Base-by-base conservation (phyloP, 805 yeast genomes). In the Brettanomyces custersianus region DNA sequence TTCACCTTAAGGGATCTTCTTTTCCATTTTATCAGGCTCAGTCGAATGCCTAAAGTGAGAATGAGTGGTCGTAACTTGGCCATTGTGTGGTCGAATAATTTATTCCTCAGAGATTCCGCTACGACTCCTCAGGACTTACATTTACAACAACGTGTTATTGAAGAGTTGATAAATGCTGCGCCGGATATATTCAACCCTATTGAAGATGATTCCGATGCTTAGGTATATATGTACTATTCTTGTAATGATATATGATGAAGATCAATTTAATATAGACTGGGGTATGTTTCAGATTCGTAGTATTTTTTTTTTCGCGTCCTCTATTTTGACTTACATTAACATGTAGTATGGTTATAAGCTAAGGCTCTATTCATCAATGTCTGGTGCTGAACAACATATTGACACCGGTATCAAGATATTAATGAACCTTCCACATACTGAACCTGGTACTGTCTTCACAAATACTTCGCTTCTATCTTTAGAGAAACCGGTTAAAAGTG, bases 11-110 rank as follows among this genome's bases (percentile, higher is more conserved):
- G 96, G 45, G 76, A 85, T 24, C 62, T 92, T 45, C 63, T 88
- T 2, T 85, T 90, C 68, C 99, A 92, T 57, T 71, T 92, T 42
- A 45, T 44, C 29, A 46, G 45, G 12, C 38, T 57, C 18, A 47
- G 47, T 21, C 34, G 46, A 13, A 44, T 53, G 20, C 77, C 80
- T 42, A 72, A 80, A 38, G 78, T 92, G 11, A 70, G 92, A 53
- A 92, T 92, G 98, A 77, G 77, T 32, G 68, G 78, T 39, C 79
- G 80, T 50, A 80, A 82, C 40, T 58, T 92, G 48, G 84, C 94
- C 32, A 84, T 85, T 27, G 87, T 90, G 26, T 92, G 98, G 98
- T 96, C 96, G 0, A 95, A 95, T 15, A 83, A 84, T 2, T 60
- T 92, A 35, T 69, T 92, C 55, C 74, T 77, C 33, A 82, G 75